Base-by-base conservation (phyloP, 2,329 filamentous ascomycete genomes). In the Aureobasidium leucospermi region DNA sequence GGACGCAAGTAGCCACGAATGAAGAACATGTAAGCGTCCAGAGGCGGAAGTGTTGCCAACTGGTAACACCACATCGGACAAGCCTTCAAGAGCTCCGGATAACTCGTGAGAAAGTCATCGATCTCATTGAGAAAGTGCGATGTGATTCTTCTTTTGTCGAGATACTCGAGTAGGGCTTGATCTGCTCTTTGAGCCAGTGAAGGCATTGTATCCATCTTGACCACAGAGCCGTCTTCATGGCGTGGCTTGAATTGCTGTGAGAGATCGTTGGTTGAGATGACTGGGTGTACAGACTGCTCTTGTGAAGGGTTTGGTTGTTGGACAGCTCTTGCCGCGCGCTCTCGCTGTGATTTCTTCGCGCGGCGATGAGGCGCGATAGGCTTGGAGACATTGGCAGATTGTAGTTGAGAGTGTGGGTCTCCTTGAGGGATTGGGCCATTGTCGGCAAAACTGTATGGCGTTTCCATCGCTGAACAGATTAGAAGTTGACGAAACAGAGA, bases 21-120 rank as follows among this genome's bases (percentile, higher is more conserved):
- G 10, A 59, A 59, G 29, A 59, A 59, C 9, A 49, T 31, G 32
- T 59, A 53, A 4, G 57, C 57, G 16, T 59, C 11, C 11, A 59
- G 13, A 9, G 57, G 46, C 16, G 46, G 32, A 11, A 59, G 57
- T 9, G n/a, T 9, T 5, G 13, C 29, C n/a, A 59, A 29, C n/a
- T 52, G n/a, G 13, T 59, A 8, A 11, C 57, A 52, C 57, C 57
- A 59, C n/a, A 13, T 41, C 15, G 46, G 32, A 34, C 47, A 45
- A 38, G 39, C 38, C 28, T 36, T 46, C n/a, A 51, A 31, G 15
- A 59, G 47, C 19, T 28, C 38, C 8, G 57, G 46, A 8, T 59
- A 23, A 28, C 34, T 41, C 32, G 23, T 46, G 15, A 59, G 39
- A 8, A 59, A 59, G 15, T 38, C 36, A 13, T 59, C 57, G 23